Evolutionary conservation across 257 asterid species (phyloP).

Genomic region (Scutellaria barbata): DNA sequence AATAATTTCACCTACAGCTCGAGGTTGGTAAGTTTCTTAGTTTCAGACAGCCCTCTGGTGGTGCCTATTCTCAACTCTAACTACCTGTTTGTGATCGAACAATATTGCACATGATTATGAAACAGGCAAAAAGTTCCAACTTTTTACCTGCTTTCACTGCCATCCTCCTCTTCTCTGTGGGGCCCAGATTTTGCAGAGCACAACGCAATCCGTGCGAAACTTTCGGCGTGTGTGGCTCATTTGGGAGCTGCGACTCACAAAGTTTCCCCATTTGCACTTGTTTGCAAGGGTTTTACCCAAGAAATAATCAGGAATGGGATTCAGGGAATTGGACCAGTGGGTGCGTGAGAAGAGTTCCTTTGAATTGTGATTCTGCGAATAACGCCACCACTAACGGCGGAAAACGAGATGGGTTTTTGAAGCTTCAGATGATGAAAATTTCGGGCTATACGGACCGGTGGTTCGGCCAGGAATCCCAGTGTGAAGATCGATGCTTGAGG

Average conservation of each 20-base stretch:
- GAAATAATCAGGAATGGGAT: constrained; percentile 47
- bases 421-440: constrained; percentile 45
- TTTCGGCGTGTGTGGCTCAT: constrained; percentile 52
- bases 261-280: constrained; percentile 54
- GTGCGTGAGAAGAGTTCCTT: constrained; percentile 47
- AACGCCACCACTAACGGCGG: constrained; percentile 14
- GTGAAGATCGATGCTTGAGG: constrained; percentile 46
- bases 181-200: constrained; percentile 33
- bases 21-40: not conserved
- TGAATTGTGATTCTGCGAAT: constrained; percentile 44
- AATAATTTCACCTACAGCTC: not conserved
- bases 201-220: constrained; percentile 29
- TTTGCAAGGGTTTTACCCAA: constrained; percentile 55
- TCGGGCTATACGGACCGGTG: constrained; percentile 47
- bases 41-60: not conserved
- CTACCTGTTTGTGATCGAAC: too few relatives aligned
- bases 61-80: too few relatives aligned
- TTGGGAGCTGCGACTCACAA: constrained; percentile 53
- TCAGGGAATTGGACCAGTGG: constrained; percentile 62
- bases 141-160: constrained; percentile 2
- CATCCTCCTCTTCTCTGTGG: constrained; percentile 15
- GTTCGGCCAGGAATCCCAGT: constrained; percentile 36
- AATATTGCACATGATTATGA: constrained; percentile 23
- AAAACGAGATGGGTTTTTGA: constrained; percentile 51
- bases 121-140: constrained; percentile 10